These are phyloP conservation scores for Trametes pubescens DNA, from an alignment of 1,284 basidiomycete genomes.

Conservation along the genomic window DNA sequence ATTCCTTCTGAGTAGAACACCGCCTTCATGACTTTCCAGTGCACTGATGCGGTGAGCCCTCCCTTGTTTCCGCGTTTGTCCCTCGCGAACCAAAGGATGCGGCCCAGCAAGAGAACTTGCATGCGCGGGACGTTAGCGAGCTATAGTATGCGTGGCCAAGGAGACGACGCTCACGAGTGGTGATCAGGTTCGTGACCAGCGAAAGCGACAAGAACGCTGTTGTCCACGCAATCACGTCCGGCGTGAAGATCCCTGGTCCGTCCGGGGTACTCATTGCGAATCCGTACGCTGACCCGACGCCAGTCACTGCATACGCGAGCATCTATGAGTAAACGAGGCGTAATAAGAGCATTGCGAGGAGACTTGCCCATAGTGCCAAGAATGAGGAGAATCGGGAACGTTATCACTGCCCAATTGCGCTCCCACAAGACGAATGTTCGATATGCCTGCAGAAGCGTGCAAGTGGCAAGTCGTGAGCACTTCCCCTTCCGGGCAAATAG, in stretches of 20 bases:
- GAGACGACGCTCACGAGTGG: background rate
- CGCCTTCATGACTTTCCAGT: constrained; percentile 10
- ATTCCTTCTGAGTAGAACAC: constrained; percentile 1
- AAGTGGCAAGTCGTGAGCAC: background rate
- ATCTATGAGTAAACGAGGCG: background rate
- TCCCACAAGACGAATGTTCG: constrained; percentile 3
- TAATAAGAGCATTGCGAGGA: background rate
- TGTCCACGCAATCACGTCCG: background rate
- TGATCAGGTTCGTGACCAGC: background rate
- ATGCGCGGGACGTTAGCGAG: background rate
- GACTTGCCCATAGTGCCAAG: background rate
- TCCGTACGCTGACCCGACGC: background rate
- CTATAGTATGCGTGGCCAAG: background rate
- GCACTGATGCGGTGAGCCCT: background rate
- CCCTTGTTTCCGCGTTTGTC: background rate
- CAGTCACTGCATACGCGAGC: background rate
- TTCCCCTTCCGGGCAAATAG: too few species aligned
- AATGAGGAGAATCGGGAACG: background rate
- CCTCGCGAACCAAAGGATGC: constrained; percentile 1
- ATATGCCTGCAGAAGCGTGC: background rate
- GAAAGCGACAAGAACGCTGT: background rate
- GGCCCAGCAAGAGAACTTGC: constrained; percentile 5
- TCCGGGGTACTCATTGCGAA: background rate
- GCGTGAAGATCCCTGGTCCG: background rate
- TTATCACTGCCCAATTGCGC: background rate